These are phyloP conservation scores for Coprinopsis strossmayeri DNA, from an alignment of 768 basidiomycete species.

Conservation along the genomic window DNA sequence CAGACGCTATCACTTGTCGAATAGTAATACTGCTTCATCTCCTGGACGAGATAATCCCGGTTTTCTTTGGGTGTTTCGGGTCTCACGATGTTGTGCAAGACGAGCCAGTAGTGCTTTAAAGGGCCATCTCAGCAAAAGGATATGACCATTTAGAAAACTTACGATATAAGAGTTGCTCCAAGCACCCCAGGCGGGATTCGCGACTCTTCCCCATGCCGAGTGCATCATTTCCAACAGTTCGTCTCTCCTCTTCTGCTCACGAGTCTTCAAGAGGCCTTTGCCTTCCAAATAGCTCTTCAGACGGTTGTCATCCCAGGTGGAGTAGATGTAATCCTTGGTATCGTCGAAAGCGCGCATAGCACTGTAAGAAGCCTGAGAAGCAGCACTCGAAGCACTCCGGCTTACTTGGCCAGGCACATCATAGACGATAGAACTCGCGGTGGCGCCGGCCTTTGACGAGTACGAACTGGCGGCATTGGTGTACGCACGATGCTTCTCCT, in stretches of 20 bases:
- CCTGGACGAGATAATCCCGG: conserved; percentile 53
- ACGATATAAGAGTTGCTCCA: conserved; percentile 88
- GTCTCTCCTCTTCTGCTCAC: conserved; percentile 48
- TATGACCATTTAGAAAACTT: conserved; percentile 17
- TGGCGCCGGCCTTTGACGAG: conserved; percentile 38
- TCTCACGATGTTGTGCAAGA: conserved; percentile 68
- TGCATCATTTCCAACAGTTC: conserved; percentile 68
- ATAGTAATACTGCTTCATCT: conserved; percentile 82
- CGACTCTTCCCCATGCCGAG: conserved; percentile 54
- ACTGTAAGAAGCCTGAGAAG: conserved; percentile 47
- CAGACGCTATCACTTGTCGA: conserved; percentile 46
- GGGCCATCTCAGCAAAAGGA: background rate
- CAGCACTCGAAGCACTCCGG: conserved; percentile 22
- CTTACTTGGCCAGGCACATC: conserved; percentile 29
- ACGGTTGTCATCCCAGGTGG: conserved; percentile 80
- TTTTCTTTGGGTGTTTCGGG: conserved; percentile 37
- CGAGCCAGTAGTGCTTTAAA: conserved; percentile 73
- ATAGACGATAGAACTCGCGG: conserved; percentile 47
- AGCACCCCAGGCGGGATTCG: conserved; percentile 67
- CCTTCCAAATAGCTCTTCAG: conserved; percentile 69
- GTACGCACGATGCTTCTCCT: conserved; percentile 59
- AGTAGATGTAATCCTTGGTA: conserved; percentile 82
- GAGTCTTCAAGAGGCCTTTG: conserved; percentile 65
- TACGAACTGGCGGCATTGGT: conserved; percentile 53
- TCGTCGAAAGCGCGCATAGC: conserved; percentile 53